phyloP scores from a whole-genome alignment of 345 rosid genomes.

The Bruguiera parviflora region DNA sequence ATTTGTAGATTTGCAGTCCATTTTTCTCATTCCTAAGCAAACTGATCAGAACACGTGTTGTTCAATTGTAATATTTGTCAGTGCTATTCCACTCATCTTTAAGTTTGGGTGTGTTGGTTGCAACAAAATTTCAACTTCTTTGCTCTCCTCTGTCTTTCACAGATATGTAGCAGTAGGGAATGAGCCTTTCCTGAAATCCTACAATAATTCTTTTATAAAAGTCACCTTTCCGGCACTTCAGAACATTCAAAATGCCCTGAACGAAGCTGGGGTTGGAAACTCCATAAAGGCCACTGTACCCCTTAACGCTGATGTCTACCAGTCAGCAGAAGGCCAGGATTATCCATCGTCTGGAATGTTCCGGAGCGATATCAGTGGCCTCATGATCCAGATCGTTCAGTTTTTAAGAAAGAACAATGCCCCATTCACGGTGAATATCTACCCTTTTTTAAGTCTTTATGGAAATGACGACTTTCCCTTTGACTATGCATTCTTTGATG shows the following conservation, averaged over 20 bases:
- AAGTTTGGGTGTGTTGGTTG: background rate
- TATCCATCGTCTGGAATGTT: slow-evolving; percentile 80
- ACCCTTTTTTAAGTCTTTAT: slow-evolving; percentile 88
- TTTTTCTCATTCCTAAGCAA: too few species aligned
- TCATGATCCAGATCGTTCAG: slow-evolving; percentile 65
- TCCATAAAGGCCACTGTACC: slow-evolving; percentile 84
- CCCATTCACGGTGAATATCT: slow-evolving; percentile 84
- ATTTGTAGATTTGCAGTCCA: too few species aligned
- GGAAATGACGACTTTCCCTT: slow-evolving; percentile 68
- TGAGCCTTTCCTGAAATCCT: slow-evolving; percentile 72
- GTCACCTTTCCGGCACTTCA: slow-evolving; percentile 78
- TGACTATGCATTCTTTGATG: slow-evolving; percentile 87
- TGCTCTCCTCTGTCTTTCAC: background rate
- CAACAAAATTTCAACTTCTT: background rate
- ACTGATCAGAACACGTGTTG: too few species aligned
- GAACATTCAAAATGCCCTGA: slow-evolving; percentile 84
- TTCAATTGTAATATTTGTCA: background rate
- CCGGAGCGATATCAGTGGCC: slow-evolving; percentile 49
- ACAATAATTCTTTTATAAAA: slow-evolving; percentile 62
- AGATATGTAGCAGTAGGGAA: slow-evolving; percentile 90
- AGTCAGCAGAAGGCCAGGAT: slow-evolving; percentile 48
- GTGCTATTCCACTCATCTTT: background rate
- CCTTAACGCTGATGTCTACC: slow-evolving; percentile 76
- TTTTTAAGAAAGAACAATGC: slow-evolving; percentile 63
- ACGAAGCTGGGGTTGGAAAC: slow-evolving; percentile 66